Evolutionary conservation across 371 early-diverging fungal species (phyloP).

Genomic region (Batkoa obscura): DNA sequence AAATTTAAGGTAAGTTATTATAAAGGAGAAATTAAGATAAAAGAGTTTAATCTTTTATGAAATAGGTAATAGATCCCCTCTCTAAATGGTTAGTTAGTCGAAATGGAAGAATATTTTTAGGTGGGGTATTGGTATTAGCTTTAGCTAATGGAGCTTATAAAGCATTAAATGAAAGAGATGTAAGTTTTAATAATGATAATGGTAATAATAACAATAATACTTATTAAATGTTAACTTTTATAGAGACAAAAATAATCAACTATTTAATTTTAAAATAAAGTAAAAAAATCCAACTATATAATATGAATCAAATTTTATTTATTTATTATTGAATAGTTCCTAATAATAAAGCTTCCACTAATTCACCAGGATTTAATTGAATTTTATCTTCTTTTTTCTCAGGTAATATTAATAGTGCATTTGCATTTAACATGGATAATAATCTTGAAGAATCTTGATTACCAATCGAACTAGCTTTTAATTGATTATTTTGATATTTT

Average conservation of each 20-base stretch:
- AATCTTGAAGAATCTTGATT: constrained; percentile 64
- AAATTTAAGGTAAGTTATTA: background rate
- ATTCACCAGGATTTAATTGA: background rate
- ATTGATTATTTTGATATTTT: constrained; percentile 11
- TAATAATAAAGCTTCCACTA: background rate
- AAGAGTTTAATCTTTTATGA: background rate
- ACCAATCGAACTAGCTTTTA: constrained; percentile 46
- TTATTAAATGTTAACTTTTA: too few relatives aligned
- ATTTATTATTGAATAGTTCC: too few relatives aligned
- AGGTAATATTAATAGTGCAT: constrained; percentile 53
- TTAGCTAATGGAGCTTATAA: background rate
- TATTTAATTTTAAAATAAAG: too few relatives aligned
- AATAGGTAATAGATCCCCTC: background rate
- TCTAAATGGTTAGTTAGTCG: background rate
- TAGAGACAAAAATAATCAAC: too few relatives aligned
- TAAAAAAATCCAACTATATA: too few relatives aligned
- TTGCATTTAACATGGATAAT: constrained; percentile 56
- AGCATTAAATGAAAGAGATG: background rate
- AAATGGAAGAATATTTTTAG: background rate
- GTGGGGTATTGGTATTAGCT: background rate
- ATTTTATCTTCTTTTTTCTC: constrained; percentile 12
- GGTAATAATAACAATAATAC: too few relatives aligned
- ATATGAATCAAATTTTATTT: too few relatives aligned
- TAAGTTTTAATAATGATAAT: background rate
- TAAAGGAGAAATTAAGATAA: background rate